Base-by-base conservation (phyloP, 2,329 filamentous ascomycete species). In the Leptographium lundbergii region DNA sequence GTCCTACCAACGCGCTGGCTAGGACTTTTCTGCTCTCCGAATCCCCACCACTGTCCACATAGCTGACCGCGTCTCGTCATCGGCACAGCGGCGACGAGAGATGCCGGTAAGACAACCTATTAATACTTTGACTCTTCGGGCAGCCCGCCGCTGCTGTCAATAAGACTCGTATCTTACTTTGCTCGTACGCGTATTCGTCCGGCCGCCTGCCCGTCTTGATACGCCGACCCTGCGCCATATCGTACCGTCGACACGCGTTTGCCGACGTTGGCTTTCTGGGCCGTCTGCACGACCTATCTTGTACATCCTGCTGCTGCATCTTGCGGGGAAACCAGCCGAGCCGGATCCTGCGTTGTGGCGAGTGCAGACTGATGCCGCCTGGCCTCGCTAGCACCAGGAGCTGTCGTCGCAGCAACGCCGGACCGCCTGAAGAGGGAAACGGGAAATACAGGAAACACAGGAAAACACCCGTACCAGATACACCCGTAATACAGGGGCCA, bases 1-100 rank as follows among this genome's bases (percentile, higher is more conserved):
- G 60, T 62, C 60, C 60, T 62, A 61, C 60, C 22, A 53, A 25
- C 54, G 7, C 39, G 54, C 54, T 54, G 5, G 56, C 56, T 61
- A 57, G 54, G 57, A 57, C 60, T 61, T 56, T 57, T 45, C 36
- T 22, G 27, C 17, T 54, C 52, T 19, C 34, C 22, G 32, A 39
- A n/a, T n/a, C 29, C 22, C 51, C 51, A 53, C 51, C 27, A 10
- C 32, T 34, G 32, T 34, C 32, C 32, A 51, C 42, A 45, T 45
- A 45, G 42, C 42, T 45, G 42, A 45, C 42, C 42, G 42, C 42
- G 42, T 45, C 47, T 50, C 47, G 47, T 50, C 47, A 50, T 24
- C 42, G 42, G 42, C 42, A 45, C 17, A n/a, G 42, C 42, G 42
- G 42, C 42, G 42, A n/a, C 19, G 42, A 45, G 3, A 22, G 19